Conservation (phyloP, 2,329 filamentous ascomycete genomes). For the Pleochaeta shiraiana region DNA sequence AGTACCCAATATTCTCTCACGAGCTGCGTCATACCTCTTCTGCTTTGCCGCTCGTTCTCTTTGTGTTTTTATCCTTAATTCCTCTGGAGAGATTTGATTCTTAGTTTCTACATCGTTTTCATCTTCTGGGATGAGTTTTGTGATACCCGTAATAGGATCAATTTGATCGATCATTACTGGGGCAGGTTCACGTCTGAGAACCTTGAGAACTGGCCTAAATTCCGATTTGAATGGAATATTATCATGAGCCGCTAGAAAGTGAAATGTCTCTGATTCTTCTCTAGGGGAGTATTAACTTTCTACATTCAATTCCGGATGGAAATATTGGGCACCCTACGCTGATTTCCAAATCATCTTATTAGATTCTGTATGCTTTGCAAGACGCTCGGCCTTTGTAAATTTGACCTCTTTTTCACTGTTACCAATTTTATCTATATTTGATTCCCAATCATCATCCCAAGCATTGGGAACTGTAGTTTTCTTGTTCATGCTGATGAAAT, state of each 20-base stretch:
- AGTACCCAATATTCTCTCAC: constrained; percentile 64
- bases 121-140: constrained; percentile 25
- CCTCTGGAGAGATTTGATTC: constrained; percentile 45
- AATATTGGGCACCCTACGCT: constrained; percentile 37
- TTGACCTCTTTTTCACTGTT: constrained; percentile 13
- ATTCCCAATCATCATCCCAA: constrained; percentile 83
- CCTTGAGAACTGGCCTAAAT: constrained; percentile 65
- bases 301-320: too few relatives aligned
- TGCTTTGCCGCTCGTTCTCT: constrained; percentile 75
- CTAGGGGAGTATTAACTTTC: too few relatives aligned
- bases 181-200: constrained; percentile 64
- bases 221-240: constrained; percentile 41
- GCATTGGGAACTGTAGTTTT: constrained; percentile 40
- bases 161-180: constrained; percentile 35
- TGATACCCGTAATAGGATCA: constrained; percentile 29
- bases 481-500: constrained; percentile 18
- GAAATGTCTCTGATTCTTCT: constrained; percentile 51
- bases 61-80: constrained; percentile 57
- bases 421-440: constrained; percentile 40
- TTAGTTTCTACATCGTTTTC: constrained; percentile 43
- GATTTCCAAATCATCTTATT: constrained; percentile 79
- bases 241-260: constrained; percentile 48
- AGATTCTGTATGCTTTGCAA: constrained; percentile 59
- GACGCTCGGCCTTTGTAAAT: constrained; percentile 51
- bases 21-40: constrained; percentile 68